These are phyloP conservation scores for Penicillium diatomitis DNA, from an alignment of 495 filamentous ascomycete genomes.

Conservation along the genomic window DNA sequence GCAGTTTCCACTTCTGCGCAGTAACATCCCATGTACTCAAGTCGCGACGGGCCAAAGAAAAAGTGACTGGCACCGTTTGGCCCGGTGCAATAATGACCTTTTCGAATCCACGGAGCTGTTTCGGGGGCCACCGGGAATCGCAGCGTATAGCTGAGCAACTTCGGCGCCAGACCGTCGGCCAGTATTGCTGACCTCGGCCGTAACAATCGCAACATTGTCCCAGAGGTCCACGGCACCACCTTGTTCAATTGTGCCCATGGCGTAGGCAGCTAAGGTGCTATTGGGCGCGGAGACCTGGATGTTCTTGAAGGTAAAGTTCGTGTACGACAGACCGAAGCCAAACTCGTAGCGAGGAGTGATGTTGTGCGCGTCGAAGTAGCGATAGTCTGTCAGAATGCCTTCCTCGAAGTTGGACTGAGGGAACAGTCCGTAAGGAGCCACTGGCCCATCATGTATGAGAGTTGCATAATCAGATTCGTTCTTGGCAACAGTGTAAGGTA, in stretches of 20 bases:
- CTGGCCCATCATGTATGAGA: constrained; percentile 31
- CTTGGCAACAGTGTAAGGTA: constrained; percentile 75
- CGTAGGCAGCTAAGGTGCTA: constrained; percentile 39
- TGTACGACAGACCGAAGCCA: constrained; percentile 25
- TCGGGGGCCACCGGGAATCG: constrained; percentile 32
- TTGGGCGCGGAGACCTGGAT: constrained; percentile 31
- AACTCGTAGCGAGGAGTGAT: constrained; percentile 60
- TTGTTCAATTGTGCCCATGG: constrained; percentile 31
- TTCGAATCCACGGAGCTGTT: constrained; percentile 58
- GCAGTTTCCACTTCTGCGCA: constrained; percentile 51
- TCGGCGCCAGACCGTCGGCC: constrained; percentile 44
- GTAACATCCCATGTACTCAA: constrained; percentile 58
- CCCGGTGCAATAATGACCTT: constrained; percentile 42
- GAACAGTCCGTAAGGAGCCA: constrained; percentile 26
- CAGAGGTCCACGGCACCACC: constrained; percentile 53
- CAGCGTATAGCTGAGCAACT: constrained; percentile 49
- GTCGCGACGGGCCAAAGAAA: constrained; percentile 53
- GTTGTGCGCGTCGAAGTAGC: constrained; percentile 47
- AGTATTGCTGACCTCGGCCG: constrained; percentile 43
- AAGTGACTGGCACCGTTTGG: constrained; percentile 34
- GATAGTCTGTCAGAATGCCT: constrained; percentile 61
- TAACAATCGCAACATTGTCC: constrained; percentile 45
- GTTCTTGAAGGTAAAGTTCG: constrained; percentile 9
- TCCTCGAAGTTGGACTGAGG: constrained; percentile 47
- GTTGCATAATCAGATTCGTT: constrained; percentile 51